Evolutionary conservation across 169 alveolate genomes (phyloP), one percentile per base, ranked within the genome.

Genomic region (Theileria luwenshuni): DNA sequence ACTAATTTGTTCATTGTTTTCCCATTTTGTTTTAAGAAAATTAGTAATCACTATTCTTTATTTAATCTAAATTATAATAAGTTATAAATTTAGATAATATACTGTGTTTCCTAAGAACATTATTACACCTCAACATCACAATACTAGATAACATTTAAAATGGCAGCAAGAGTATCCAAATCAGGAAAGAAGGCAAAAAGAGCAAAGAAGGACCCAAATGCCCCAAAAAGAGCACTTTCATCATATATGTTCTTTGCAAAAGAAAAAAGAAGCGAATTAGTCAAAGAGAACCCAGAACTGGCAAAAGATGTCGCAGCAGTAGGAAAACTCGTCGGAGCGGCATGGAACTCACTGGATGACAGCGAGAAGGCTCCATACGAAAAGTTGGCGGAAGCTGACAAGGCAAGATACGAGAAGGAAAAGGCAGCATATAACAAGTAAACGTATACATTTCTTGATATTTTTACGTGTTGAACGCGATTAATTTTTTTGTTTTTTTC

Each of bases 191-290:
- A 64, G 63, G 49, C 63, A 43, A 71, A 76, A 68, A 35, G 72
- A 49, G 47, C 87, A 61, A 75, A 93, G 85, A 93, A 92, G 83
- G 96, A 93, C 75, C 95, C 95, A 10, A 88, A 84, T 54, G 96
- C 95, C 49, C 97, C 97, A 28, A 93, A 93, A 81, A 83, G 97
- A 43, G 92, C 95, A 0, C 72, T 93, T 65, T 89, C 96, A 5
- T 94, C 97, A 0, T 93, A 90, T 83, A 93, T 93, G 94, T 93
- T 90, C 77, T 93, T 92, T 74, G 95, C 96, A 41, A 93, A 91
- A 52, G 95, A 92, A 54, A 92, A 93, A 67, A 86, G 97, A 42
- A 91, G 83, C 42, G 94, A 90, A 59, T 89, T 93, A 45, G 84
- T 92, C 19, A 76, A 86, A 42, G 81, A 80, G 61, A 86, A 93